Base-by-base conservation (phyloP, 768 basidiomycete genomes). In the Epithele typhae region DNA sequence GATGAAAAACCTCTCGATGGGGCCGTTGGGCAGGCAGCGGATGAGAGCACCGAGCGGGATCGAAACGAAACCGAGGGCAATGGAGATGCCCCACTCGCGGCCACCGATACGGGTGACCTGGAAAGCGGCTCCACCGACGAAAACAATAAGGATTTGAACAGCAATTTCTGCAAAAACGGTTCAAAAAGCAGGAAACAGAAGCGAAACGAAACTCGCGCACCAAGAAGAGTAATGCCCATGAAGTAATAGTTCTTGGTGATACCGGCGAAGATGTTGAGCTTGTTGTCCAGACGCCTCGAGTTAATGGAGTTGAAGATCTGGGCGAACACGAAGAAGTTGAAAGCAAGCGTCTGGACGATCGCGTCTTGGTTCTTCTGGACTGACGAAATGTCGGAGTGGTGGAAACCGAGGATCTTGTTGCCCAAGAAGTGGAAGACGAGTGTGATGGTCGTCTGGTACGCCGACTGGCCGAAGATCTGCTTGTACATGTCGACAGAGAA, bases 321-420 rank as follows among this genome's bases (percentile, higher is more conserved):
- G 23, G 91, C 89, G 62, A 97, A 97, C 40, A 98, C 95, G 59
- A 97, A 99, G n/a, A 84, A 78, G 59, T 98, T 99, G 80, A 99
- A 99, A 25, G 97, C 91, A 15, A 98, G 71, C 0, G 95, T 93
- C 59, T 84, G 81, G 19, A 94, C 73, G 30, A 82, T 64, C 5
- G 67, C 55, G 18, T 78, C 60, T 37, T 74, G 65, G 4, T 74
- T 49, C 11, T 62, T 56, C 30, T 70, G 65, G 4, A 49, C 47
- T 2, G 57, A 40, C 2, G 60, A 56, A 37, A 70, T 57, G 19
- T 50, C 48, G 25, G 58, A 60, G 38, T 72, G 48, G 23, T 70
- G 66, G 25, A 81, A 69, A 1, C 79, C 79, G 33, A 97, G 78
- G 46, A 98, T 95, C 23, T 63, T 46, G 17, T 71, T 57, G 12